Conservation (phyloP, 768 basidiomycete species). For the Tephrocybe sp. region DNA sequence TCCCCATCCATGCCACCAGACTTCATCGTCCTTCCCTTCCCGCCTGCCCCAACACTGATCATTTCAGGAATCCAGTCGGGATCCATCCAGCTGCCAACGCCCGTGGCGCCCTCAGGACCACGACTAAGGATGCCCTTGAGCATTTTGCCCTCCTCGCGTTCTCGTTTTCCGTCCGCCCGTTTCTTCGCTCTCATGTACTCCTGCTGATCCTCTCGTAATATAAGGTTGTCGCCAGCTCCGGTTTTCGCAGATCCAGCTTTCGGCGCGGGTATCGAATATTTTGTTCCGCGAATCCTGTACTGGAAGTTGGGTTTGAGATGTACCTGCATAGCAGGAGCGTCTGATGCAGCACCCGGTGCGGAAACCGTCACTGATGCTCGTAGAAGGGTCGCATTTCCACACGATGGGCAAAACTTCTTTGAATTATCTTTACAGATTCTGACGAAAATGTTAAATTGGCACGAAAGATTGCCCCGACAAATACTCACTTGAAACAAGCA, state of each 20-base stretch:
- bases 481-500: slow-evolving; percentile 95
- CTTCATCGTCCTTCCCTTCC: slow-evolving; percentile 62
- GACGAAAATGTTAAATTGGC: neutral
- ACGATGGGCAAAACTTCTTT: slow-evolving; percentile 96
- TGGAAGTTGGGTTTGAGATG: slow-evolving; percentile 97
- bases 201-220: slow-evolving; percentile 89
- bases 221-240: slow-evolving; percentile 76
- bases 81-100: slow-evolving; percentile 86
- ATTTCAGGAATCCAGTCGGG: slow-evolving; percentile 93
- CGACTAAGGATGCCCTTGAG: slow-evolving; percentile 56
- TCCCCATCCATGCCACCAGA: slow-evolving; percentile 54
- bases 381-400: slow-evolving; percentile 88
- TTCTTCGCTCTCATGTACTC: slow-evolving; percentile 85
- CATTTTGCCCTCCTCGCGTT: slow-evolving; percentile 78
- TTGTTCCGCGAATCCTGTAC: slow-evolving; percentile 86
- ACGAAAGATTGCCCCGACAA: neutral
- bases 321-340: slow-evolving; percentile 72
- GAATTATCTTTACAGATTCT: slow-evolving; percentile 95
- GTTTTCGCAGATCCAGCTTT: slow-evolving; percentile 86
- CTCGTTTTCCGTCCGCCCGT: slow-evolving; percentile 65
- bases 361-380: slow-evolving; percentile 89
- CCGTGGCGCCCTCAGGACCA: slow-evolving; percentile 44
- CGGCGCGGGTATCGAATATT: slow-evolving; percentile 88
- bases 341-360: slow-evolving; percentile 55
- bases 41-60: slow-evolving; percentile 59